Evolutionary conservation across 2,329 filamentous ascomycete genomes (phyloP).

Genomic region (Lecanicillium sp.): DNA sequence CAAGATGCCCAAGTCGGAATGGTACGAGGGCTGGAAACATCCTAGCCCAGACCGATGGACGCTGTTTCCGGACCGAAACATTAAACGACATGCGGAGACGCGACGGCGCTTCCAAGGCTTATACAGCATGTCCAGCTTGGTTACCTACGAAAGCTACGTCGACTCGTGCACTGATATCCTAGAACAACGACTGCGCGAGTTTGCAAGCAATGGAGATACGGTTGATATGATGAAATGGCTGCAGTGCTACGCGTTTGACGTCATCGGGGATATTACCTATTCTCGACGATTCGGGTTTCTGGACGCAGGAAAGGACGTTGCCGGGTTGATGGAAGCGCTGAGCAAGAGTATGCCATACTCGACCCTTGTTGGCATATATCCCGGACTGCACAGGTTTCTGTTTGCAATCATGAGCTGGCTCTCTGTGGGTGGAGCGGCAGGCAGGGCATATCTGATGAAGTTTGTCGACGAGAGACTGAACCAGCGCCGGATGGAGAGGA

Average conservation of each 20-base stretch:
- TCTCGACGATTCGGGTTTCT: conserved; percentile 33
- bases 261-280: conserved; percentile 41
- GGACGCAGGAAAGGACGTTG: conserved; percentile 35
- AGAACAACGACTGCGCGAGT: conserved; percentile 24
- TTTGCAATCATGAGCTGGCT: conserved; percentile 12
- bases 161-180: conserved; percentile 37
- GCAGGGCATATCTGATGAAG: conserved; percentile 17
- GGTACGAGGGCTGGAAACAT: conserved; percentile 17
- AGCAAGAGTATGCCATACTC: conserved; percentile 16
- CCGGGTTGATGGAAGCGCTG: conserved; percentile 26
- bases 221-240: conserved; percentile 35
- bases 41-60: conserved; percentile 14
- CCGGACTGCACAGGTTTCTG: conserved; percentile 11
- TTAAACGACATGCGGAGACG: conserved; percentile 25
- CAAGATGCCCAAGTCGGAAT: conserved; percentile 17
- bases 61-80: conserved; percentile 25
- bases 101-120: conserved; percentile 32
- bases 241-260: conserved; percentile 40
- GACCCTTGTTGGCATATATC: conserved; percentile 15
- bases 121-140: conserved; percentile 39
- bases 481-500: conserved; percentile 10
- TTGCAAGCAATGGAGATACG: conserved; percentile 17
- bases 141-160: conserved; percentile 40
- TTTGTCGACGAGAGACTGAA: conserved; percentile 22
- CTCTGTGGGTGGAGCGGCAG: conserved; percentile 13